Conservation (phyloP, 148 eudicot genomes). For the Silene latifolia region DNA sequence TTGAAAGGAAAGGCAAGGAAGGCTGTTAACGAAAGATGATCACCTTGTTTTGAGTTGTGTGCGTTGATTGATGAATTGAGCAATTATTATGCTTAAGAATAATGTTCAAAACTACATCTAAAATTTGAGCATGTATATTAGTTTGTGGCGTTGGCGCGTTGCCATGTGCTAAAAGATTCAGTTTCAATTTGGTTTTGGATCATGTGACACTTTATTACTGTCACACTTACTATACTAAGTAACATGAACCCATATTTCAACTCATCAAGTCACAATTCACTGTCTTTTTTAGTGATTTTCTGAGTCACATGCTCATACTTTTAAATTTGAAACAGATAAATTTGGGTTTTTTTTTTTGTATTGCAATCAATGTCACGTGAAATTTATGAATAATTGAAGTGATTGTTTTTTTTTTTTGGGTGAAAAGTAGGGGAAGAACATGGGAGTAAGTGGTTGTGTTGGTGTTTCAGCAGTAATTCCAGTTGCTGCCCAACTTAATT, state of each 20-base stretch:
- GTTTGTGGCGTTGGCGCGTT: no score
- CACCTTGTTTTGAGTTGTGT: no score
- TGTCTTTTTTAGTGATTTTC: background rate
- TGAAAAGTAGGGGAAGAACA: background rate
- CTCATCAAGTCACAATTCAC: conserved; percentile 1
- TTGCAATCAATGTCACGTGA: background rate
- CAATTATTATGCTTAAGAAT: no score
- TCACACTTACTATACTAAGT: background rate
- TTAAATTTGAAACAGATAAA: background rate
- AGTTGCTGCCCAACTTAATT: background rate
- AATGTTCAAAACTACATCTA: no score
- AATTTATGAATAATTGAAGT: no score
- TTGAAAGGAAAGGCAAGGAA: no score
- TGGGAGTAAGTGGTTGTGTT: conserved; percentile 4
- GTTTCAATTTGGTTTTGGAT: no score
- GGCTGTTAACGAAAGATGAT: no score
- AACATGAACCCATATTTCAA: background rate
- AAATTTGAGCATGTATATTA: no score
- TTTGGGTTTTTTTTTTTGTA: background rate
- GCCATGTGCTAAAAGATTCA: no score
- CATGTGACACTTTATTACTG: background rate
- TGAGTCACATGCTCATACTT: background rate
- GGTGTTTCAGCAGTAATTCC: conserved; percentile 10
- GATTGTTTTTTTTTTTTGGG: background rate
- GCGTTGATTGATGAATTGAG: no score